Evolutionary conservation across 2,329 filamentous ascomycete genomes (phyloP).

Genomic region (Fusarium sp.): DNA sequence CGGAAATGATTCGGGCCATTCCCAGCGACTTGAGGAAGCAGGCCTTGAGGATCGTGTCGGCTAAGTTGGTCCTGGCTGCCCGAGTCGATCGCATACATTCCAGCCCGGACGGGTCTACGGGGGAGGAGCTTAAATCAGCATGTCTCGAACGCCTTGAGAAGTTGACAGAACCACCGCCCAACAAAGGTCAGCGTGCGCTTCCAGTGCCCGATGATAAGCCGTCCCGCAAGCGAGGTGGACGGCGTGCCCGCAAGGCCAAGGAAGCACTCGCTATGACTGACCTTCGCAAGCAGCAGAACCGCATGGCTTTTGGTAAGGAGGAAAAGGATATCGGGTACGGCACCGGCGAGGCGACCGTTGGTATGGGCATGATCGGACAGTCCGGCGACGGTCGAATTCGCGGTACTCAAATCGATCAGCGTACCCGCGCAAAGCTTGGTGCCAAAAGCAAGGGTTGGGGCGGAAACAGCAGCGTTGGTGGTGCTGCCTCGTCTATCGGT

Average conservation of each 20-base stretch:
- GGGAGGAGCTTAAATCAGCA: constrained; percentile 83
- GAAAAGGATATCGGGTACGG: constrained; percentile 95
- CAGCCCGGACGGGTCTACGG: constrained; percentile 83
- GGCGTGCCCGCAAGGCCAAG: constrained; percentile 92
- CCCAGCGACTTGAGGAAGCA: constrained; percentile 90
- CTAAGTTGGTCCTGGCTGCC: constrained; percentile 93
- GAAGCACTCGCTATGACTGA: constrained; percentile 98
- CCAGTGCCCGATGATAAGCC: constrained; percentile 97
- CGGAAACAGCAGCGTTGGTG: constrained; percentile 71
- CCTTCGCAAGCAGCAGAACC: constrained; percentile 93
- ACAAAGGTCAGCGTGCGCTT: constrained; percentile 86
- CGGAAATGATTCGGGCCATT: constrained; percentile 86
- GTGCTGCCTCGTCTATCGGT: constrained; percentile 83
- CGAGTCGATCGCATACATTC: constrained; percentile 89
- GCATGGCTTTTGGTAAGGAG: constrained; percentile 95
- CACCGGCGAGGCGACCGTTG: constrained; percentile 83
- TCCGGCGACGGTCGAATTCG: constrained; percentile 90
- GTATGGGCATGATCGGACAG: constrained; percentile 95
- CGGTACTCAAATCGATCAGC: constrained; percentile 88
- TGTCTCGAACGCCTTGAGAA: constrained; percentile 92
- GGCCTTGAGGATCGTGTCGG: constrained; percentile 93
- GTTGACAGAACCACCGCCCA: constrained; percentile 89
- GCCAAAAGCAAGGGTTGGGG: constrained; percentile 98
- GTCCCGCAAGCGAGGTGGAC: constrained; percentile 88
- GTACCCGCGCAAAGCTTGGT: constrained; percentile 91